Conservation (phyloP, 306 rosid genomes). For the Canavalia gladiata region DNA sequence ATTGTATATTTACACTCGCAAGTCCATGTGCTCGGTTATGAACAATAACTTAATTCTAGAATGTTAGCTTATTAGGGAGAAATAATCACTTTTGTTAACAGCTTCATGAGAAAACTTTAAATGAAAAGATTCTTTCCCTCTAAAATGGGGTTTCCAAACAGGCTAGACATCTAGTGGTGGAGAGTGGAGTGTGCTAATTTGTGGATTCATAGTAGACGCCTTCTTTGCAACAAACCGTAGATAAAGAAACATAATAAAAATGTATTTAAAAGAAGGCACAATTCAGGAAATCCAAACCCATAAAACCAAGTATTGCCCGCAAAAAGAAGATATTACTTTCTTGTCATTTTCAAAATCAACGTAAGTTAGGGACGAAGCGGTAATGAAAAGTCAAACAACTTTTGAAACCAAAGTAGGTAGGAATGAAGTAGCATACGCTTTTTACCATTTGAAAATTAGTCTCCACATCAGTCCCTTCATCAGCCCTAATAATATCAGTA, state of each 20-base stretch:
- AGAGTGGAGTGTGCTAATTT: background rate
- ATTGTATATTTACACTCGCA: background rate
- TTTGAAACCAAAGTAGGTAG: background rate
- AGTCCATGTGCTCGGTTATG: conserved; percentile 15
- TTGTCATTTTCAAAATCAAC: background rate
- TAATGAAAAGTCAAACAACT: background rate
- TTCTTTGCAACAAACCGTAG: conserved; percentile 10
- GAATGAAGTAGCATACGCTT: conserved; percentile 25
- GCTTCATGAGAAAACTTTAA: background rate
- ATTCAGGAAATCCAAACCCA: background rate
- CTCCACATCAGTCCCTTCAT: conserved; percentile 68
- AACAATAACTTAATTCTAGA: conserved; percentile 17
- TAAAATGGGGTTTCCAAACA: background rate
- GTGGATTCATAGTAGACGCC: background rate
- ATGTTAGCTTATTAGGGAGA: background rate
- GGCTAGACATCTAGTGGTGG: background rate
- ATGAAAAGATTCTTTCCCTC: background rate
- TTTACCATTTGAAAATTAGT: conserved; percentile 88
- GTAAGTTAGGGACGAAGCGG: background rate
- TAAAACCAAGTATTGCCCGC: conserved; percentile 16
- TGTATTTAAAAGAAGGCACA: background rate
- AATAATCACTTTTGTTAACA: background rate
- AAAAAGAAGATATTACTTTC: background rate
- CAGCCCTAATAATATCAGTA: conserved; percentile 73
- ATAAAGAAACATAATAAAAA: background rate